Percentiles rank a stretch among this genome's conserved stretches.
phyloP scores from a whole-genome alignment of 1,139 yeast species.

The Yamadazyma atlantica region DNA sequence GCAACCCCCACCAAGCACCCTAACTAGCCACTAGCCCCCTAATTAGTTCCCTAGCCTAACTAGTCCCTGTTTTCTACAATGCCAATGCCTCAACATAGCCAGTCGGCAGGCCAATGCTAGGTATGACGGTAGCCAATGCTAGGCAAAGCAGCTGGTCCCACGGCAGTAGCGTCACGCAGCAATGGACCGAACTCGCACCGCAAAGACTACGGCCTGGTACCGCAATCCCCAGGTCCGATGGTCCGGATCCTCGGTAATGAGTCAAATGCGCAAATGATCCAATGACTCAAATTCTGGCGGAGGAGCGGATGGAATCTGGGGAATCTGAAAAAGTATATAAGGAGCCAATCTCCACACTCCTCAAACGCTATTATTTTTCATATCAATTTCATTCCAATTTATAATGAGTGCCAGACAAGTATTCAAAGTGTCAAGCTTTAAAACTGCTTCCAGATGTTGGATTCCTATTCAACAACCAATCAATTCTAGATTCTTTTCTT shows the following conservation, averaged over 20 bases:
- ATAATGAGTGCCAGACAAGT: slow-evolving; percentile 35
- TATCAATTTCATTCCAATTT: not conserved
- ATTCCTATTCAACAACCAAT: slow-evolving; percentile 27
- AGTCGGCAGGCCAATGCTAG: too few relatives aligned
- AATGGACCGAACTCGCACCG: too few relatives aligned
- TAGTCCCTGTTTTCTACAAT: too few relatives aligned
- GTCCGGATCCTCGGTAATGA: not conserved
- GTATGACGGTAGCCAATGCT: too few relatives aligned
- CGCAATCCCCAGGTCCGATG: too few relatives aligned
- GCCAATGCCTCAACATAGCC: too few relatives aligned
- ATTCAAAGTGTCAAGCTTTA: slow-evolving; percentile 35
- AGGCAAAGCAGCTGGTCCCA: too few relatives aligned
- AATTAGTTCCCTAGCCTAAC: too few relatives aligned
- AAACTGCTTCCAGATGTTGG: slow-evolving; percentile 50
- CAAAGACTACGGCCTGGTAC: too few relatives aligned
- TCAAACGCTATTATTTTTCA: not conserved
- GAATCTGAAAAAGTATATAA: slow-evolving; percentile 4
- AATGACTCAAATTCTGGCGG: not conserved
- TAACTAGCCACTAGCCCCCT: too few relatives aligned
- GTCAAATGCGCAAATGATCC: not conserved
- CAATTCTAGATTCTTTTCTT: slow-evolving; percentile 29
- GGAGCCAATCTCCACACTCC: not conserved
- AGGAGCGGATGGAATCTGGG: slow-evolving; percentile 9
- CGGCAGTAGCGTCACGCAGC: too few relatives aligned
- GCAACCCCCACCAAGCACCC: too few relatives aligned